A percentile compares a stretch with the other conserved stretches of the same genome.
These are phyloP conservation scores for Cryptococcus jaspeensis DNA, from an alignment of 1,284 basidiomycete genomes.

Conservation along the genomic window DNA sequence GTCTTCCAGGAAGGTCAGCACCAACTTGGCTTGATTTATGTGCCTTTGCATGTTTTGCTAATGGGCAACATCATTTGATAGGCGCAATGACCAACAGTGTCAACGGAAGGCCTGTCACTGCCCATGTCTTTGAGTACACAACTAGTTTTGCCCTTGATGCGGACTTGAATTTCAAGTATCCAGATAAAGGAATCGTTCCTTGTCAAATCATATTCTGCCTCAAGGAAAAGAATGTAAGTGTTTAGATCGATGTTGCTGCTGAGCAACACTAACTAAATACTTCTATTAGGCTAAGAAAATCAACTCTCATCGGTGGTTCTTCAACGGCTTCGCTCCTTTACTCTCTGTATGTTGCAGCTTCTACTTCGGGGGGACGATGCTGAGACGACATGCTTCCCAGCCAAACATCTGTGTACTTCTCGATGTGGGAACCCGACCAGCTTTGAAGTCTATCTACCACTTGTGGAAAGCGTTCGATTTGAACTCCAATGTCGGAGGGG, in stretches of 20 bases:
- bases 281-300: conserved; percentile 81
- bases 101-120: conserved; percentile 82
- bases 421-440: conserved; percentile 90
- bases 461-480: conserved; percentile 94
- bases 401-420: conserved; percentile 59
- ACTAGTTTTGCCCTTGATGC: conserved; percentile 85
- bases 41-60: conserved; percentile 1
- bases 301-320: conserved; percentile 93
- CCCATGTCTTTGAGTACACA: conserved; percentile 89
- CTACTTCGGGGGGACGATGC: background rate
- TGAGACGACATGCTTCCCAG: conserved; percentile 57
- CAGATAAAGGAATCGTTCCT: conserved; percentile 88
- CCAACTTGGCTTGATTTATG: too few relatives aligned
- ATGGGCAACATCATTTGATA: conserved; percentile 4
- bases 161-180: conserved; percentile 87
- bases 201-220: conserved; percentile 79
- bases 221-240: conserved; percentile 87
- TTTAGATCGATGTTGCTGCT: background rate
- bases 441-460: conserved; percentile 74
- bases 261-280: conserved; percentile 3
- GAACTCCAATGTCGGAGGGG: conserved; percentile 88
- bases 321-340: conserved; percentile 72
- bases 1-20: conserved; percentile 57
- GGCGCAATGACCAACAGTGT: conserved; percentile 86
- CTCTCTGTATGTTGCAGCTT: conserved; percentile 26